phyloP scores from a whole-genome alignment of 2,329 filamentous ascomycete genomes.

The Sphaerulina musiva region DNA sequence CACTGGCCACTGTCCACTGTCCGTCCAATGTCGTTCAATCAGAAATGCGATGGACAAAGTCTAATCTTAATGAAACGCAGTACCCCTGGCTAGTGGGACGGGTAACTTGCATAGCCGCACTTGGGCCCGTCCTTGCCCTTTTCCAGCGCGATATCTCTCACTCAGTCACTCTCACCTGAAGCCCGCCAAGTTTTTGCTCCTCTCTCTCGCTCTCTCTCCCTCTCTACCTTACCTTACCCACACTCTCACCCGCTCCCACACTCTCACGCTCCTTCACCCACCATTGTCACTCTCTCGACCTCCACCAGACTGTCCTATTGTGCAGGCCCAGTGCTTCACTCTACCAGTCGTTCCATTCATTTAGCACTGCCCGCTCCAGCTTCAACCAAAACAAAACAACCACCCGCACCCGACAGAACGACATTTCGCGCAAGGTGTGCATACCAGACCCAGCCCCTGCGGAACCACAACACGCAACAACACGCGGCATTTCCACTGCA shows the following conservation, averaged over 20 bases:
- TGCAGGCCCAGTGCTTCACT: slow-evolving; percentile 19
- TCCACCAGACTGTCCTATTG: slow-evolving; percentile 13
- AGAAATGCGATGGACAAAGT: slow-evolving; percentile 1
- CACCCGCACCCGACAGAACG: slow-evolving; percentile 5
- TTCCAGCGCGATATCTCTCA: neutral
- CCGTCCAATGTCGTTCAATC: slow-evolving; percentile 2
- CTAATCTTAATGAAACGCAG: slow-evolving; percentile 2
- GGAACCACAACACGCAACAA: slow-evolving; percentile 12
- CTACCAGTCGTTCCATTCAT: slow-evolving; percentile 20
- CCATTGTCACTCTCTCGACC: slow-evolving; percentile 8
- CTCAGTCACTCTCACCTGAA: neutral
- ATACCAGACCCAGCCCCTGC: slow-evolving; percentile 18
- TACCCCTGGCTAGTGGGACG: neutral
- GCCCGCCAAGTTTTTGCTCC: neutral
- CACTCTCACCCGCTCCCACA: neutral
- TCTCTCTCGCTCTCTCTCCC: too few relatives aligned
- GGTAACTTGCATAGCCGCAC: neutral
- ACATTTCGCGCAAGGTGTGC: slow-evolving; percentile 16
- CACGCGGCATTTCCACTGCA: slow-evolving; percentile 18
- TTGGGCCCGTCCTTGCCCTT: neutral
- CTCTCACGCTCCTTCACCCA: slow-evolving; percentile 3
- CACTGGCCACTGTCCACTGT: neutral
- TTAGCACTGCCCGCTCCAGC: slow-evolving; percentile 3
- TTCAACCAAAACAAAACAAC: neutral
- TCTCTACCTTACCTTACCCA: too few relatives aligned